A percentile compares a stretch with the other conserved stretches of the same genome.
Conservation (phyloP, 306 rosid species). For the Ochetophila trinervis region DNA sequence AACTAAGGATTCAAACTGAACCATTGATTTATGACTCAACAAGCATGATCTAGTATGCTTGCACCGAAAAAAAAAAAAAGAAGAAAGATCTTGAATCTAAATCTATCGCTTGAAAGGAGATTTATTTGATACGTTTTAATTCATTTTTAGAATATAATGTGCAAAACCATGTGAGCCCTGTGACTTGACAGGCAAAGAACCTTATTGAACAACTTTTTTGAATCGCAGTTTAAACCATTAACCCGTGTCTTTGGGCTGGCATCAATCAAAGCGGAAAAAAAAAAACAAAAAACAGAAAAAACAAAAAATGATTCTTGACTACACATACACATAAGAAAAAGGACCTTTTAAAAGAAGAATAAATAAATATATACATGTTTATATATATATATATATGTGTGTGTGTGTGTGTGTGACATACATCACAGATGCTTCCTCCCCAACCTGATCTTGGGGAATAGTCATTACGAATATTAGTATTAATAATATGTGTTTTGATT, state of each 20-base stretch:
- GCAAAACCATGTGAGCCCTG: conserved; percentile 41
- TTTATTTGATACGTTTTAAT: not conserved
- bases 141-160: conserved; percentile 7
- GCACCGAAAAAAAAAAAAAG: not conserved
- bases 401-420: conserved; percentile 5
- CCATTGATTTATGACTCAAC: no score
- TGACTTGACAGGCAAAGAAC: conserved; percentile 38
- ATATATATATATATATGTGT: not conserved
- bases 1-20: no score
- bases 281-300: conserved; percentile 11
- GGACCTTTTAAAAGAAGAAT: conserved; percentile 24
- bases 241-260: conserved; percentile 40
- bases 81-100: not conserved
- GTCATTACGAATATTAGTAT: conserved; percentile 3
- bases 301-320: conserved; percentile 48
- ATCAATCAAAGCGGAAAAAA: conserved; percentile 31
- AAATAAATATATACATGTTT: conserved; percentile 1
- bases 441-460: conserved; percentile 25
- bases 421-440: conserved; percentile 34
- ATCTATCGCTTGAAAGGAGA: not conserved
- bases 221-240: conserved; percentile 37
- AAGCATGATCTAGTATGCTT: no score
- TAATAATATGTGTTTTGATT: not conserved
- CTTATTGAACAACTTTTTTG: conserved; percentile 27
- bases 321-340: conserved; percentile 43